Percentiles rank a stretch among this genome's conserved stretches.
phyloP scores from a whole-genome alignment of 2,329 filamentous ascomycete genomes.

The Colletotrichum coccodes region DNA sequence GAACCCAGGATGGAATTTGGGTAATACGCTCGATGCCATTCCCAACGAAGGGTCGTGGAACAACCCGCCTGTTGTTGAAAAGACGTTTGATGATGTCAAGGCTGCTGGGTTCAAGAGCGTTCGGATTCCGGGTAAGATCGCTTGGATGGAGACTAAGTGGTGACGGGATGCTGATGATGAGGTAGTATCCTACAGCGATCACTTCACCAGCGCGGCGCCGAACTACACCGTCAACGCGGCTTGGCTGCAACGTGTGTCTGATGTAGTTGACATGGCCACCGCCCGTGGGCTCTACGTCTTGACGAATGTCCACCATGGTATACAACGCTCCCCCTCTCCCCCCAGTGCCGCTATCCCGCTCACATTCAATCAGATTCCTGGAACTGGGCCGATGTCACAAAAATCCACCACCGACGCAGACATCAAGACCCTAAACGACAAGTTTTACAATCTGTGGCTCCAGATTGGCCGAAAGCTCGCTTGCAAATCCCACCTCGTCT shows the following conservation, averaged over 20 bases:
- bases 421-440: constrained; percentile 62
- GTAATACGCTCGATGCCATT: constrained; percentile 62
- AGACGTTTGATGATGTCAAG: constrained; percentile 63
- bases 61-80: constrained; percentile 59
- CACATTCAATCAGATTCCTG: constrained; percentile 55
- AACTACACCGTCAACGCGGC: constrained; percentile 62
- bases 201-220: constrained; percentile 61
- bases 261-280: constrained; percentile 66
- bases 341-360: background rate
- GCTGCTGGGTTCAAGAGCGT: constrained; percentile 66
- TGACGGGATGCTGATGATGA: constrained; percentile 1
- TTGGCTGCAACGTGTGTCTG: constrained; percentile 67
- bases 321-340: background rate
- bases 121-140: constrained; percentile 55
- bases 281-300: constrained; percentile 61
- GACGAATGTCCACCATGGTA: constrained; percentile 66
- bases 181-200: constrained; percentile 67
- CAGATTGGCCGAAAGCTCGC: constrained; percentile 65
- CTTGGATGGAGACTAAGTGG: background rate
- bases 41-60: constrained; percentile 67
- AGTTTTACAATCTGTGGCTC: constrained; percentile 65
- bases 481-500: constrained; percentile 63
- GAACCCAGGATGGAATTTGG: constrained; percentile 69
- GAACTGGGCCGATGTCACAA: constrained; percentile 65
- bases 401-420: constrained; percentile 50